Base-by-base conservation (phyloP, 805 yeast species). In the Saccharomycopsis fodiens region DNA sequence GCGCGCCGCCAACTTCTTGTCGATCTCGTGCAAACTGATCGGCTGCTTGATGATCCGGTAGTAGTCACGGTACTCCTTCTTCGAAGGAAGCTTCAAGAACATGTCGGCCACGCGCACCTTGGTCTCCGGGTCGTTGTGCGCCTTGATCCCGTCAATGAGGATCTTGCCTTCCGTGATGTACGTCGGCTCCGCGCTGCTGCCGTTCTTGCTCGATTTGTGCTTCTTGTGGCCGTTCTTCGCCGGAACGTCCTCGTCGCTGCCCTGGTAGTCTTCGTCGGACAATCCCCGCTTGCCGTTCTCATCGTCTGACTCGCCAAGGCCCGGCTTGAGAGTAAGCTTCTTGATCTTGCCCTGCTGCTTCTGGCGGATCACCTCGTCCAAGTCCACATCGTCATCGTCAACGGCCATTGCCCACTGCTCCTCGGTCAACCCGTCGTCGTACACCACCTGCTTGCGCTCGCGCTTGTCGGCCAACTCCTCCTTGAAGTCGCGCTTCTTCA, bases 41-140 rank as follows among this genome's bases (percentile, higher is more conserved):
- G 89, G 88, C 45, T 64, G 62, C 52, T 66, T 63, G 55, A 84
- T 81, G 27, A 82, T 58, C 55, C 70, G 66, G 59, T 82, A 91
- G 61, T 91, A 91, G 62, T 91, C 97, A 0, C 96, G 93, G 60
- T 87, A 91, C 44, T 78, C 59, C 59, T 75, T 74, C 52, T 74
- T 73, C 0, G 89, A 73, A 2, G 97, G 97, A 43, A 83, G 66
- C 39, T 71, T 76, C 55, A 78, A 59, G 65, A 89, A 89, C 41
- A 81, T 64, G 35, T 73, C 82, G 25, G 74, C 66, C 10, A 71
- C 55, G 5, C 61, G 56, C 25, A 76, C 72, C 35, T 64, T 65
- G 29, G 70, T 79, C 16, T 64, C 67, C 49, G 64, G 75, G 52
- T 74, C 79, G 41, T 52, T 63, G 52, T 48, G 70, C 35, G 61